Evolutionary conservation across 164 flowering plant species (phyloP).

Genomic region (Taxillus chinensis): DNA sequence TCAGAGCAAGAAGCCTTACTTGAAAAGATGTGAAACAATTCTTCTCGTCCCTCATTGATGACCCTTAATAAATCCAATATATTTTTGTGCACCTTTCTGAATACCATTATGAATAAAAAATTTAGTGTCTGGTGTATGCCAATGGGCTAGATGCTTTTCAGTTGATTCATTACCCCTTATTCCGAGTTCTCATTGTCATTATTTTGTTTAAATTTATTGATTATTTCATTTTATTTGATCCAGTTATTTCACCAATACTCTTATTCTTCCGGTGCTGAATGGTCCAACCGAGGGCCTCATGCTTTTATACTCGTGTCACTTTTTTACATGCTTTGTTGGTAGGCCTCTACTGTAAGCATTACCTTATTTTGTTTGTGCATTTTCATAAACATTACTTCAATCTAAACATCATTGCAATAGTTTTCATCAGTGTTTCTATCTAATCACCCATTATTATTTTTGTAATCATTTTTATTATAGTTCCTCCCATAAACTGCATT

Average conservation of each 20-base stretch:
- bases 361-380: background rate
- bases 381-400: background rate
- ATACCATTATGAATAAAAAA: too few relatives aligned
- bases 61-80: too few relatives aligned
- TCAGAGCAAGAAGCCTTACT: too few relatives aligned
- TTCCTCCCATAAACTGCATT: background rate
- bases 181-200: too few relatives aligned
- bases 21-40: too few relatives aligned
- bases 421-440: background rate
- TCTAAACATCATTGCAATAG: background rate
- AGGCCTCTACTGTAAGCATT: conserved; percentile 14
- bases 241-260: conserved; percentile 96
- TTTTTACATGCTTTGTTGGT: conserved; percentile 83
- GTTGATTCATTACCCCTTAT: too few relatives aligned
- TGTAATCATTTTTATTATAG: background rate
- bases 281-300: conserved; percentile 99
- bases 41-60: too few relatives aligned
- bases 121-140: too few relatives aligned
- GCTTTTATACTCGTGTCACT: conserved; percentile 70
- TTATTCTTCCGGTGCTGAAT: conserved; percentile 83
- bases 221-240: conserved; percentile 11
- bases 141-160: too few relatives aligned
- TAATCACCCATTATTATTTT: too few relatives aligned
- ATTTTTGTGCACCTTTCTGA: too few relatives aligned
- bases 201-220: background rate